A percentile compares a stretch with the other conserved stretches of the same genome.
phyloP scores from a whole-genome alignment of 2,329 filamentous ascomycete species.

The Talaromyces verruculosus region DNA sequence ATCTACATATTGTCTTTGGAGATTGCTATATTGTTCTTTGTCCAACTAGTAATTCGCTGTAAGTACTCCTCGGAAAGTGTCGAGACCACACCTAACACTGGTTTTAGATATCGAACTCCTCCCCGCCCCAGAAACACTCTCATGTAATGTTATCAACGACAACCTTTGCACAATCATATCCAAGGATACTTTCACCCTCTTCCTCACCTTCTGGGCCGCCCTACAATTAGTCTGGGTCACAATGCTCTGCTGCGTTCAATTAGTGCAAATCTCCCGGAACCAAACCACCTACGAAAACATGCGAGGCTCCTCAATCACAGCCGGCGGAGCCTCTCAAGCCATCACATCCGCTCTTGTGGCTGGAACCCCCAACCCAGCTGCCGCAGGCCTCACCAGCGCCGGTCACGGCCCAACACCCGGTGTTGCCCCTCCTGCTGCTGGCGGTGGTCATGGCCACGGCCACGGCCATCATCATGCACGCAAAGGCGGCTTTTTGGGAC shows the following conservation, averaged over 20 bases:
- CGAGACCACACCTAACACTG: background rate
- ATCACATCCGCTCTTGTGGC: slow-evolving; percentile 70
- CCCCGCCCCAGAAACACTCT: slow-evolving; percentile 48
- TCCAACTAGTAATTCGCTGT: slow-evolving; percentile 73
- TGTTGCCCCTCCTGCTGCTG: slow-evolving; percentile 39
- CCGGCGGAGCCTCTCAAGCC: slow-evolving; percentile 53
- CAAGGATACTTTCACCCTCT: slow-evolving; percentile 78
- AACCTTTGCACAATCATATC: slow-evolving; percentile 73
- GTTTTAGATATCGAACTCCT: slow-evolving; percentile 52
- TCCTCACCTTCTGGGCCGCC: slow-evolving; percentile 74
- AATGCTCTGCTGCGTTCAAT: slow-evolving; percentile 95
- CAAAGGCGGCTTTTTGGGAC: slow-evolving; percentile 65
- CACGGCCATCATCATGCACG: slow-evolving; percentile 48
- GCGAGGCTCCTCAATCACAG: slow-evolving; percentile 66
- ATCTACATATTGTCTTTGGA: slow-evolving; percentile 81
- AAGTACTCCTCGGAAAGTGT: slow-evolving; percentile 36
- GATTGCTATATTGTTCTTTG: slow-evolving; percentile 69
- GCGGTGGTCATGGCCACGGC: slow-evolving; percentile 18
- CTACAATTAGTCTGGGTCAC: slow-evolving; percentile 92
- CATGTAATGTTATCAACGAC: slow-evolving; percentile 75
- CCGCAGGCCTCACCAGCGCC: slow-evolving; percentile 66
- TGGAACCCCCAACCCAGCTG: slow-evolving; percentile 62
- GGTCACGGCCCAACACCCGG: slow-evolving; percentile 65
- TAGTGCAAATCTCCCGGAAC: slow-evolving; percentile 86
- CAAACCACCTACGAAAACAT: slow-evolving; percentile 98